Conservation (phyloP, 345 rosid species). For the Citrus maxima region DNA sequence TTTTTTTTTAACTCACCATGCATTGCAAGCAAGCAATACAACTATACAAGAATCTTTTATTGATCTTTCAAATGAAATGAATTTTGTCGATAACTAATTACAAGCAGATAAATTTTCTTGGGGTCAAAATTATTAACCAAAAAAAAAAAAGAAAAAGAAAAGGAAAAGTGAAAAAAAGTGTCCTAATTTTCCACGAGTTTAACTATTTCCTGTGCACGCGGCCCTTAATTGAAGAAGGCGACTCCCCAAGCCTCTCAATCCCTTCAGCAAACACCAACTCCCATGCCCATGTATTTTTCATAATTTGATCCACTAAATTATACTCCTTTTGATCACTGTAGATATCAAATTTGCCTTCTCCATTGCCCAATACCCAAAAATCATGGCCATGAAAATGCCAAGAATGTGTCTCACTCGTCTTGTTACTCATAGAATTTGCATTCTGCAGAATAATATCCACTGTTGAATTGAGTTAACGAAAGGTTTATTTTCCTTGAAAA, state of each 20-base stretch:
- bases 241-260: slow-evolving; percentile 35
- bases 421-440: slow-evolving; percentile 40
- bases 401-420: slow-evolving; percentile 70
- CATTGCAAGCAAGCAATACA: too few relatives aligned
- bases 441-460: slow-evolving; percentile 74
- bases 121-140: neutral
- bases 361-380: slow-evolving; percentile 79
- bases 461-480: slow-evolving; percentile 30
- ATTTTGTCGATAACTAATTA: neutral
- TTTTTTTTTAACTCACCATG: too few relatives aligned
- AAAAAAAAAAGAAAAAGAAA: too few relatives aligned
- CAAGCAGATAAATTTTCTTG: neutral
- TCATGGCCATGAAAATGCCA: slow-evolving; percentile 93
- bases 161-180: neutral
- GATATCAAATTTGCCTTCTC: slow-evolving; percentile 54
- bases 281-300: slow-evolving; percentile 94
- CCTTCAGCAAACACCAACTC: slow-evolving; percentile 60
- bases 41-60: neutral
- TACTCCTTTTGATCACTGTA: slow-evolving; percentile 40
- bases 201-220: slow-evolving; percentile 32
- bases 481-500: too few relatives aligned
- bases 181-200: neutral
- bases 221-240: slow-evolving; percentile 66
- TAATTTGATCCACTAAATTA: slow-evolving; percentile 61
- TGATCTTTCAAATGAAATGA: neutral